Evolutionary conservation across 2,329 filamentous ascomycete genomes (phyloP), one percentile per base, ranked within the genome.

Genomic region (Aspergillaceae sp.): DNA sequence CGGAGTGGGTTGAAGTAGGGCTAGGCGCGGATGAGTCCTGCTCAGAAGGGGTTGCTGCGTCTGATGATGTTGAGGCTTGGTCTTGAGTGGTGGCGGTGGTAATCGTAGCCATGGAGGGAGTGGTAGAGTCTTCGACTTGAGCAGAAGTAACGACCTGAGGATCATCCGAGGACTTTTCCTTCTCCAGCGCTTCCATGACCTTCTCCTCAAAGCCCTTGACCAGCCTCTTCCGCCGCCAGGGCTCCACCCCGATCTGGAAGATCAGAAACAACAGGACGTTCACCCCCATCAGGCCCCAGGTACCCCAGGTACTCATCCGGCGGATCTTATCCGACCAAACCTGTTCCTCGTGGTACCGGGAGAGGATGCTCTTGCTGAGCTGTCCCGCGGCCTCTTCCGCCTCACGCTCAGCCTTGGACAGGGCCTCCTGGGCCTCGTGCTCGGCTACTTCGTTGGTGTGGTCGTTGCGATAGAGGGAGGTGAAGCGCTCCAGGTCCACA

Each of bases 311-410:
- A 64, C 86, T 92, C 75, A 95, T 95, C 54, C 92, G 78, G 33
- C 92, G 78, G 63, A 98, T 98, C 57, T 94, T 91, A 65, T 98
- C 92, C 62, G 87, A 94, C 92, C 92, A 98, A 47, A 98, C 94
- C 72, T 98, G 92, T 72, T 98, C 92, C 70, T 98, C 92, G 66
- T 98, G 92, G 68, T 98, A 98, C 50, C 94, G 81, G 51, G 86
- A 86, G 43, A 96, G 74, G 57, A 97, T 96, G 43, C 84, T 82
- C 51, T 84, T 82, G 62, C 86, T 91, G 45, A 98, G 73, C 57
- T 83, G 79, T 44, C 82, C 79, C 46, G 83, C 79, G 1, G 89
- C 78, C 51, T 86, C 83, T 68, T 95, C 86, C 50, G 94, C 82
- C 49, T 87, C 80, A 40, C 79, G 77, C 71, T 98, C 92, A 2